These are phyloP conservation scores for Lachnellula suecica DNA, from an alignment of 2,329 filamentous ascomycete genomes.

Conservation along the genomic window DNA sequence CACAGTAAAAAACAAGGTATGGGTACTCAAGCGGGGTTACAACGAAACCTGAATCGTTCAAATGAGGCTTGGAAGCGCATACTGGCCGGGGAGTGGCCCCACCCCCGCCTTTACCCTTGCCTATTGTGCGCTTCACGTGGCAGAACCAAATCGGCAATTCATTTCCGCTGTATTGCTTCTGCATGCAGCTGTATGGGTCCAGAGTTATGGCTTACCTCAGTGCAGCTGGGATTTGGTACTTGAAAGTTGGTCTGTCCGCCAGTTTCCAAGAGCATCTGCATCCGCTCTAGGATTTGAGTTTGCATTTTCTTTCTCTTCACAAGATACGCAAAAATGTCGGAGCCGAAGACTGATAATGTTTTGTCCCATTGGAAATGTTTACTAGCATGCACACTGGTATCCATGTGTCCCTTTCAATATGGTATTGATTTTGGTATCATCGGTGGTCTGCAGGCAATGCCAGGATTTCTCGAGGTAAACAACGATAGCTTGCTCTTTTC, in stretches of 20 bases:
- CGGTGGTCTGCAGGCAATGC: constrained; percentile 18
- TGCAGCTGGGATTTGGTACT: not conserved
- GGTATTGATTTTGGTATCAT: constrained; percentile 20
- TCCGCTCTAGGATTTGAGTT: not conserved
- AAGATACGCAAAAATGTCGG: not conserved
- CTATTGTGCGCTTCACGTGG: not conserved
- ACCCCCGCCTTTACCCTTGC: not conserved
- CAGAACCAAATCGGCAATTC: not conserved
- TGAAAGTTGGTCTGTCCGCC: not conserved
- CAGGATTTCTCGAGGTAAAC: constrained; percentile 18
- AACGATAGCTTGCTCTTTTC: not conserved
- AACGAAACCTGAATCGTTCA: no score
- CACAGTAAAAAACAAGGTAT: no score
- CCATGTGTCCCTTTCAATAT: constrained; percentile 24
- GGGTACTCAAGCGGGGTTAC: no score
- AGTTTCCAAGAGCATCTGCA: not conserved
- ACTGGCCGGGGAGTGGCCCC: not conserved
- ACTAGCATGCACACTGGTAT: constrained; percentile 18
- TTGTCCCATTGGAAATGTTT: constrained; percentile 20
- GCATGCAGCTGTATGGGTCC: not conserved
- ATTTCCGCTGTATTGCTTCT: not conserved
- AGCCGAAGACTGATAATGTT: not conserved
- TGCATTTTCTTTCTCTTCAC: not conserved
- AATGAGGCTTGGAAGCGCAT: no score
- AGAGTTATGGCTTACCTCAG: not conserved